These are phyloP conservation scores for Neoboletus magnificus DNA, from an alignment of 768 basidiomycete species.

Conservation along the genomic window DNA sequence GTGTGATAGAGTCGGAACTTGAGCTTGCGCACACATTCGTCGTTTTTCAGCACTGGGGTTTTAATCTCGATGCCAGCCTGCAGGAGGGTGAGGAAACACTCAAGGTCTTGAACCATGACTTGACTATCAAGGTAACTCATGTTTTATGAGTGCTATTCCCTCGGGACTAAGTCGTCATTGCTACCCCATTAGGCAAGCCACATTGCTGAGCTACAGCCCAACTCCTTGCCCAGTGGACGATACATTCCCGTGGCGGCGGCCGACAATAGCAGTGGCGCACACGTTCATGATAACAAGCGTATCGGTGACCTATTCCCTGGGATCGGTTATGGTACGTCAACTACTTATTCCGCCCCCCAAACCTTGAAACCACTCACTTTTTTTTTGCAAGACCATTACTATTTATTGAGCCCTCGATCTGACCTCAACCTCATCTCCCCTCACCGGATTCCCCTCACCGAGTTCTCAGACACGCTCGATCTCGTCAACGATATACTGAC, in stretches of 20 bases:
- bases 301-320: conserved; percentile 60
- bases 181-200: conserved; percentile 44
- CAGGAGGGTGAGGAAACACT: conserved; percentile 39
- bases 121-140: conserved; percentile 37
- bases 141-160: not conserved
- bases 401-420: conserved; percentile 44
- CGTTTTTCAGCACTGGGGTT: conserved; percentile 69
- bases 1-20: conserved; percentile 8
- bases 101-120: conserved; percentile 49
- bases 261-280: conserved; percentile 34
- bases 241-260: conserved; percentile 46
- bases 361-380: not conserved
- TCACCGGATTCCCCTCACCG: conserved; percentile 43
- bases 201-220: conserved; percentile 49
- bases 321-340: conserved; percentile 52
- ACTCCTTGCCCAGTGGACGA: conserved; percentile 50
- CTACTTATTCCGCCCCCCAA: not conserved
- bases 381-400: conserved; percentile 57
- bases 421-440: conserved; percentile 37
- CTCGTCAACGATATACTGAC: conserved; percentile 36
- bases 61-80: conserved; percentile 73
- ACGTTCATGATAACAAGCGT: conserved; percentile 46
- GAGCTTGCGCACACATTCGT: not conserved
- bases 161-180: not conserved
- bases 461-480: conserved; percentile 43